phyloP scores from a whole-genome alignment of 306 rosid genomes.

The Acacia melanoxylon region DNA sequence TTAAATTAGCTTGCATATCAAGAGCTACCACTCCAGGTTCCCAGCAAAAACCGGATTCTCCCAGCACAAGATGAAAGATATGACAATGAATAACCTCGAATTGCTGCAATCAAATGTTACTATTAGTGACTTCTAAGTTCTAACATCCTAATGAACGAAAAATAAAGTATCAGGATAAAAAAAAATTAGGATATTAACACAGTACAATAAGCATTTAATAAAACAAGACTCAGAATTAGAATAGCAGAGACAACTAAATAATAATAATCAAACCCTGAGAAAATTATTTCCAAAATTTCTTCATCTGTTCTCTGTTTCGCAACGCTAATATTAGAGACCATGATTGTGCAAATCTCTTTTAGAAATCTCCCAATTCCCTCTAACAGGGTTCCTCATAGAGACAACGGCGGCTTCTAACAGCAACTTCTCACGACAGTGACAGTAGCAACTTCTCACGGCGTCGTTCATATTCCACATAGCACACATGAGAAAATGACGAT shows the following conservation, averaged over 20 bases:
- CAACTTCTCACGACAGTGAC: too few species aligned
- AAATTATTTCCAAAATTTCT: conserved; percentile 2
- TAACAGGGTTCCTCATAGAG: too few species aligned
- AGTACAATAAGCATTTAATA: background rate
- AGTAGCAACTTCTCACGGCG: too few species aligned
- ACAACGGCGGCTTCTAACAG: too few species aligned
- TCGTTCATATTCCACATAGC: too few species aligned
- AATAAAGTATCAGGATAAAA: background rate
- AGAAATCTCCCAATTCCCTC: too few species aligned
- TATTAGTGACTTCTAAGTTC: background rate
- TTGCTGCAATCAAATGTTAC: conserved; percentile 68
- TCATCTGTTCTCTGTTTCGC: background rate
- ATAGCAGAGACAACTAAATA: background rate
- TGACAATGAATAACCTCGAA: conserved; percentile 91
- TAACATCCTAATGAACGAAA: conserved; percentile 13
- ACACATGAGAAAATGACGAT: too few species aligned
- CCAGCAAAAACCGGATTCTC: conserved; percentile 89
- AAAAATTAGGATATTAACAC: background rate
- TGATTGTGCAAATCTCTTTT: too few species aligned
- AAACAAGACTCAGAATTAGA: background rate
- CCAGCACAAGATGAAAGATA: conserved; percentile 93
- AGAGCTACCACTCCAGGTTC: conserved; percentile 99
- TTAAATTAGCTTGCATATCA: conserved; percentile 79
- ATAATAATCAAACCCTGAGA: background rate
- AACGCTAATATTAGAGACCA: conserved; percentile 9